These are phyloP conservation scores for Cornus controversa DNA, from an alignment of 148 eudicot species.

Conservation along the genomic window DNA sequence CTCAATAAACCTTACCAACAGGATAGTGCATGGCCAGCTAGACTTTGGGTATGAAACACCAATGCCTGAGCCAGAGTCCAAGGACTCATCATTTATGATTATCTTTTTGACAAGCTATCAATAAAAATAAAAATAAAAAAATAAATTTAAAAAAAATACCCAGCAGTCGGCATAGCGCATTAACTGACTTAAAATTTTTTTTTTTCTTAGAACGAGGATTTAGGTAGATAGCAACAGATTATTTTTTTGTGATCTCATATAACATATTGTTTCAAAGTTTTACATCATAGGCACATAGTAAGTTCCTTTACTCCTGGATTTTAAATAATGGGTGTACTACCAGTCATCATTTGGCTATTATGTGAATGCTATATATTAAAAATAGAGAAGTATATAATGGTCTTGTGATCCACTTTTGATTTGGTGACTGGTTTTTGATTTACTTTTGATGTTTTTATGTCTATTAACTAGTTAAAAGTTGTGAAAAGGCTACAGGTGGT, in stretches of 20 bases:
- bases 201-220: not conserved
- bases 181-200: not conserved
- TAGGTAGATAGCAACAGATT: not conserved
- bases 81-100: not conserved
- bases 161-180: too few relatives aligned
- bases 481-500: conserved; percentile 94
- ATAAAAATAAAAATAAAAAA: too few relatives aligned
- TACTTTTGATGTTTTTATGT: not conserved
- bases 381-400: not conserved
- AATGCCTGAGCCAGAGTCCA: not conserved
- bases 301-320: not conserved
- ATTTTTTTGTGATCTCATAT: not conserved
- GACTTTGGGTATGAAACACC: not conserved
- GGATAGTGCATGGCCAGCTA: not conserved
- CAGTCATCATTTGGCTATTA: too few relatives aligned
- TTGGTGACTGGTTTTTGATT: not conserved
- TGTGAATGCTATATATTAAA: too few relatives aligned
- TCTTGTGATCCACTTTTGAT: not conserved
- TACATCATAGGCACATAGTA: not conserved
- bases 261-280: not conserved
- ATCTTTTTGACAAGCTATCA: not conserved
- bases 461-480: conserved; percentile 27
- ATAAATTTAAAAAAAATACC: too few relatives aligned
- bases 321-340: too few relatives aligned
- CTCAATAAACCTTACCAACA: not conserved